Base-by-base conservation (phyloP, 2,329 filamentous ascomycete species). In the Talaromyces islandicus region DNA sequence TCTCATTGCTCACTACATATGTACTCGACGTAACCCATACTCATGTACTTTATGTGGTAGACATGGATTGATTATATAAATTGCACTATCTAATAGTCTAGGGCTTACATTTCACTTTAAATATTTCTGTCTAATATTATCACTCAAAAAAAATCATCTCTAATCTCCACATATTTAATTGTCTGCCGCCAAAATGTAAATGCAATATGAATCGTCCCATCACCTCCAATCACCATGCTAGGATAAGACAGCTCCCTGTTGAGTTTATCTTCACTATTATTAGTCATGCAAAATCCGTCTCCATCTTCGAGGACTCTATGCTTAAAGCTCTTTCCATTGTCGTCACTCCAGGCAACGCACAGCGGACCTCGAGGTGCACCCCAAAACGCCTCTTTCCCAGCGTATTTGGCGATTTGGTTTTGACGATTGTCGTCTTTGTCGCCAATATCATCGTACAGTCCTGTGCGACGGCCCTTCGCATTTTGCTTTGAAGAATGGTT, bases 201-300 rank as follows among this genome's bases (percentile, higher is more conserved):
- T 1, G 75, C 75, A 25, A 80, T 64, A 60, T 79, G 75, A 9
- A 71, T 65, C 4, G 65, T 51, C 4, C 64, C 69, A 0, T 25
- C 64, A 2, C 63, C 60, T 7, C 65, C 63, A 21, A 77, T 65
- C 0, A 70, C 62, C 32, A 80, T 78, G 62, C 77, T 78, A 0
- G 77, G 78, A 56, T 80, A 80, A 25, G 75, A 78, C 35, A 80
- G 52, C 59, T 80, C 77, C 7, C 77, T 65, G 27, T 80, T 80
- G 2, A 73, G 69, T 50, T 75, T 75, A 0, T 76, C 69, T 10
- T 69, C 68, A 0, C 74, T 78, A 56, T 78, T 78, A 60, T 80
- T 80, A 0, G 77, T 80, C 67, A 78, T 71, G 55, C 78, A 80
- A 27, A 75, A 79, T 0, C 78, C 78, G 62, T 80, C 76, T 0